Evolutionary conservation across 1,284 basidiomycete genomes (phyloP), one percentile per base, ranked within the genome.

Genomic region (Marasmius tenuissimus): DNA sequence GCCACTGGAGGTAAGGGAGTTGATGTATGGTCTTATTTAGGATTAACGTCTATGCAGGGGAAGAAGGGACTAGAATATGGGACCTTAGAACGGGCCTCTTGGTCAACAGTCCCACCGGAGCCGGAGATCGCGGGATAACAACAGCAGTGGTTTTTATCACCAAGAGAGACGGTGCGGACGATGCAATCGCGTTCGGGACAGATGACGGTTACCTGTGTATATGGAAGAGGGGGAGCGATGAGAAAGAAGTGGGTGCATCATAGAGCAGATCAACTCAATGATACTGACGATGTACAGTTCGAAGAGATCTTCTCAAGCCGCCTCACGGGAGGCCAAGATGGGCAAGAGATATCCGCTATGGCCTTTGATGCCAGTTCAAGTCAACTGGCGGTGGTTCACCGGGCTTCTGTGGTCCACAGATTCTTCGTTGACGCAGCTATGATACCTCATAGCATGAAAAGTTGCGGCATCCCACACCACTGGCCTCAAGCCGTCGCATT

Each of bases 401-500:
- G 51, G 9, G 22, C 51, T 2, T 50, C 58, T 33, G 40, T 39
- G 18, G 35, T 62, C n/a, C 61, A 62, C 37, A 38, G 57, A 12
- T 62, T 62, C 22, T 16, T 58, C 5, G 45, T 62, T 11, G 57
- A 62, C 22, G 40, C n/a, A 1, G 27, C n/a, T 4, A 62, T 62
- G 56, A 1, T 8, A 11, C 61, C 61, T 14, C 35, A 22, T 1
- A 11, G 22, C 1, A 10, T 62, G 9, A 54, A 48, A 14, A 58
- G 50, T 7, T n/a, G 53, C 16, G 33, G 33, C 4, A 47, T 62
- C 18, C 9, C 51, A 16, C 33, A 48, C 14, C 61, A 62, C 33
- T 62, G 56, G 50, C 61, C 61, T 2, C 56, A 62, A 50, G 50
- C 51, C 16, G 61, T 62, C 0, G 57, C 57, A 2, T 62, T 62